Percentiles rank a stretch among this genome's conserved stretches.
Conservation (phyloP, 73 alveolate genomes). For the Strombidium stylifer region DNA sequence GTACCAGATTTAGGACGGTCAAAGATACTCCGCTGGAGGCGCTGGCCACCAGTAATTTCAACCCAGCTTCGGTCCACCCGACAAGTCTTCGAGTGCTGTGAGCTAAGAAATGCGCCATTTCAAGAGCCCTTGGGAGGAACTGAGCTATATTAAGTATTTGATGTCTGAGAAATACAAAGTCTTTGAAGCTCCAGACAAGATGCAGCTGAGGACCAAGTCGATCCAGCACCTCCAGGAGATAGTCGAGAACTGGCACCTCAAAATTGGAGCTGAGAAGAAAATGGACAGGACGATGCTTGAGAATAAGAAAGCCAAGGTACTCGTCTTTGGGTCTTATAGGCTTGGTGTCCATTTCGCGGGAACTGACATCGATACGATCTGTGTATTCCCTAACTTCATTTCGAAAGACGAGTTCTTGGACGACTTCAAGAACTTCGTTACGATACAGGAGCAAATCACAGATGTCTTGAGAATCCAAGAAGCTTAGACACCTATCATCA, state of each 20-base stretch:
- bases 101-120: too few species aligned
- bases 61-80: too few species aligned
- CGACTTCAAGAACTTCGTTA: conserved; percentile 59
- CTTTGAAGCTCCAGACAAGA: conserved; percentile 1
- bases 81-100: too few species aligned
- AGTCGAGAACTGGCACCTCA: too few species aligned
- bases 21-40: too few species aligned
- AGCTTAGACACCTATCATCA: conserved; percentile 92
- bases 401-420: conserved; percentile 80
- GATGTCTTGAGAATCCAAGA: conserved; percentile 80
- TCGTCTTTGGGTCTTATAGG: conserved; percentile 94
- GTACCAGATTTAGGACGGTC: too few species aligned
- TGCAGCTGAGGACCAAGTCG: background rate
- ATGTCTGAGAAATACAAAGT: conserved; percentile 20
- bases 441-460: conserved; percentile 57
- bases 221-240: too few species aligned
- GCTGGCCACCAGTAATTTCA: too few species aligned
- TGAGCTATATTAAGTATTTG: conserved; percentile 17
- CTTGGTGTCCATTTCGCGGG: conserved; percentile 93
- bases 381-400: conserved; percentile 85
- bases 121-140: conserved; percentile 10
- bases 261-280: background rate
- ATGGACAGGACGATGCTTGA: conserved; percentile 1
- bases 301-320: conserved; percentile 6
- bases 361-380: conserved; percentile 94